Evolutionary conservation across 2,329 filamentous ascomycete genomes (phyloP).

Genomic region (Aspergillus tanneri): DNA sequence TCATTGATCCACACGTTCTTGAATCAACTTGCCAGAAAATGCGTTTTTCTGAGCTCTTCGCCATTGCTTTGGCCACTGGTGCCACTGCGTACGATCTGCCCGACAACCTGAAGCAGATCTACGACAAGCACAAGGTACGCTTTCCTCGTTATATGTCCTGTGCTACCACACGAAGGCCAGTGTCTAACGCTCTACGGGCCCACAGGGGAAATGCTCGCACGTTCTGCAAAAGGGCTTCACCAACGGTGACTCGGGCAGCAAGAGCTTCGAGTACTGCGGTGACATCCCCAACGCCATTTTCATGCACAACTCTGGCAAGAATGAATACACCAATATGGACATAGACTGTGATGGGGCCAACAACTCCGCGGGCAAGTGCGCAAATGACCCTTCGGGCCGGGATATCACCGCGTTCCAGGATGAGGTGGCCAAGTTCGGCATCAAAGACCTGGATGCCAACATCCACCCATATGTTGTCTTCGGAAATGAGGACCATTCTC

Average conservation of each 20-base stretch:
- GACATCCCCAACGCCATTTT: conserved; percentile 52
- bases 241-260: conserved; percentile 13
- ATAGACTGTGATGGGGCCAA: conserved; percentile 59
- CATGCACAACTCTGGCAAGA: conserved; percentile 44
- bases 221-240: conserved; percentile 20
- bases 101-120: conserved; percentile 20
- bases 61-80: neutral
- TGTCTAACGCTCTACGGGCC: neutral
- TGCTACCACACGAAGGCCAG: neutral
- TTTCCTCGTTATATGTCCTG: neutral
- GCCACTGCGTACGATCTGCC: conserved; percentile 16
- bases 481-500: conserved; percentile 44
- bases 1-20: too few relatives aligned
- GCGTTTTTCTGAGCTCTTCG: neutral
- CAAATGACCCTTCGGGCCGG: conserved; percentile 41
- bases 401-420: conserved; percentile 51
- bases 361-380: conserved; percentile 48
- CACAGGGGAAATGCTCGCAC: conserved; percentile 19
- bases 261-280: conserved; percentile 46
- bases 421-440: conserved; percentile 40
- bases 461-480: conserved; percentile 56
- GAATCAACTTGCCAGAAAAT: too few relatives aligned
- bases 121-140: conserved; percentile 21
- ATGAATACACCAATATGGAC: conserved; percentile 54
- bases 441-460: conserved; percentile 52